These are phyloP conservation scores for Verticillium zaregamsianum DNA, from an alignment of 2,329 filamentous ascomycete species.

Conservation along the genomic window DNA sequence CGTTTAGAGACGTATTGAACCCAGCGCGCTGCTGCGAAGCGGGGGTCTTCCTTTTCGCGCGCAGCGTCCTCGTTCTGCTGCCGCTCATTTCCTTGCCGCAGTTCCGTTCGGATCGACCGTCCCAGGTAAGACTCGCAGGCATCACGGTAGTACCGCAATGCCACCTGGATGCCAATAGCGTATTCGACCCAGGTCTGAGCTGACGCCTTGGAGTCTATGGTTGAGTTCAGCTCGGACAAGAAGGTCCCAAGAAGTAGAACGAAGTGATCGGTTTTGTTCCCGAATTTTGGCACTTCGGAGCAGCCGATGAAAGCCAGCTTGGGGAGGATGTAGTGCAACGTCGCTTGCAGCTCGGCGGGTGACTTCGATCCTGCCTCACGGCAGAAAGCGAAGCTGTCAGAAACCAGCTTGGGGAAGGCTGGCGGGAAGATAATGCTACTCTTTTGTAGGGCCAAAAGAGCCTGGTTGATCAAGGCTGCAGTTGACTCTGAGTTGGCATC, in stretches of 20 bases:
- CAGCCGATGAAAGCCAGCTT: constrained; percentile 47
- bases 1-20: constrained; percentile 7
- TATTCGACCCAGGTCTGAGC: constrained; percentile 33
- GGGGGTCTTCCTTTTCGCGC: background rate
- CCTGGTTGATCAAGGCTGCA: constrained; percentile 32
- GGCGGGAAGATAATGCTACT: constrained; percentile 29
- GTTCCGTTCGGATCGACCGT: background rate
- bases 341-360: constrained; percentile 5
- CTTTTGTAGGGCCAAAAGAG: constrained; percentile 35
- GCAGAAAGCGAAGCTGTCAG: constrained; percentile 8
- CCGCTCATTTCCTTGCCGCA: background rate
- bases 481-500: constrained; percentile 2
- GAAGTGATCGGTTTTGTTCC: constrained; percentile 32
- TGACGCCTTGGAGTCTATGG: constrained; percentile 26
- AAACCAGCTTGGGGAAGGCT: constrained; percentile 29
- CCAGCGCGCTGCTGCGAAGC: constrained; percentile 1
- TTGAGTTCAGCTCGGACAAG: constrained; percentile 27
- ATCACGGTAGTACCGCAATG: constrained; percentile 21
- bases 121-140: constrained; percentile 2
- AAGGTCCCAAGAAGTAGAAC: constrained; percentile 32
- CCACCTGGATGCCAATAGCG: constrained; percentile 27
- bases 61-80: background rate
- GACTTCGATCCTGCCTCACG: constrained; percentile 2
- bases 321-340: constrained; percentile 32
- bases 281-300: constrained; percentile 30